Evolutionary conservation across 495 filamentous ascomycete species (phyloP).

Genomic region (Neurospora sp.): DNA sequence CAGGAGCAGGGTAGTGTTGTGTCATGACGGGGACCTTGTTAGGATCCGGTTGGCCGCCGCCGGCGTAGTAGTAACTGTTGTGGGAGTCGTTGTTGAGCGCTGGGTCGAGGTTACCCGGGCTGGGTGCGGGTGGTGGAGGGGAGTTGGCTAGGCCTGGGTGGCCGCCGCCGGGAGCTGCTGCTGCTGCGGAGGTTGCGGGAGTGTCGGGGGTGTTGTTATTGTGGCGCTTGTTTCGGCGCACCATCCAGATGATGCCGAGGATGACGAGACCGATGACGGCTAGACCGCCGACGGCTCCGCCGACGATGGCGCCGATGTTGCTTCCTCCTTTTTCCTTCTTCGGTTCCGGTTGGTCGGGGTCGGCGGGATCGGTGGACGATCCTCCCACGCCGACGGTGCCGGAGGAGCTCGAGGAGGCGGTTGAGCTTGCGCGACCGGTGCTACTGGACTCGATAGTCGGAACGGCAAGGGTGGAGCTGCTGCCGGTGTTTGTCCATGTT

Average conservation of each 20-base stretch:
- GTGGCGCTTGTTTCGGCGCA: conserved; percentile 22
- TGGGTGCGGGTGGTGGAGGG: not conserved
- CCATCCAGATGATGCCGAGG: conserved; percentile 27
- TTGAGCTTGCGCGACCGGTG: not conserved
- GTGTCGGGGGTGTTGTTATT: not conserved
- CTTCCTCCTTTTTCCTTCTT: conserved; percentile 14
- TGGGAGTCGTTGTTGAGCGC: not conserved
- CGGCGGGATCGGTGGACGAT: not conserved
- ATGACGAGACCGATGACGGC: conserved; percentile 31
- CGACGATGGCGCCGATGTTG: conserved; percentile 34
- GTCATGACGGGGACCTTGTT: not conserved
- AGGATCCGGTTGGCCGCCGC: not conserved
- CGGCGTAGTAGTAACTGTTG: not conserved
- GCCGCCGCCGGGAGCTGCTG: not conserved
- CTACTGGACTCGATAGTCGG: conserved; percentile 2
- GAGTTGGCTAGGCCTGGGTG: not conserved
- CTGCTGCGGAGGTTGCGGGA: not conserved
- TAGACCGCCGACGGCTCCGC: conserved; percentile 40
- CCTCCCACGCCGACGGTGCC: not conserved
- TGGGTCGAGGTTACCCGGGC: not conserved
- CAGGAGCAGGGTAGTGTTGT: not conserved
- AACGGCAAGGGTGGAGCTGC: not conserved
- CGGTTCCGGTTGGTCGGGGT: not conserved
- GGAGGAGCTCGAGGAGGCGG: not conserved
- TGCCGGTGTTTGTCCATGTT: not conserved